phyloP scores from a whole-genome alignment of 768 basidiomycete species.

The Phaffia australis region DNA sequence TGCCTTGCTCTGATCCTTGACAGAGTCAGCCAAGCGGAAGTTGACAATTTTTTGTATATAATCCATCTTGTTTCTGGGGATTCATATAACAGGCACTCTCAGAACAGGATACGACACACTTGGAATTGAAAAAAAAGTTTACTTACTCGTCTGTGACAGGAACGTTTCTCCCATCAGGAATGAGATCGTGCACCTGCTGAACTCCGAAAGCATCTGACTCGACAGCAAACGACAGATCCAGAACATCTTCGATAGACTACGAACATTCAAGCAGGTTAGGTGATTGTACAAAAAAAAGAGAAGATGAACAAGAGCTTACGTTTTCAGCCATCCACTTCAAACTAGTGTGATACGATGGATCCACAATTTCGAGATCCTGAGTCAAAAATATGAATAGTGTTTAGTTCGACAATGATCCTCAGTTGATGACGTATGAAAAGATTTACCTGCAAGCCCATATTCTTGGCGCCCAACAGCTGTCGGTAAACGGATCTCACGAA shows the following conservation, averaged over 20 bases:
- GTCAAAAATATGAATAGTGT: background rate
- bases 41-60: constrained; percentile 60
- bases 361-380: constrained; percentile 26
- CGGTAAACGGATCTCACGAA: constrained; percentile 94
- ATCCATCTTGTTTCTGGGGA: constrained; percentile 64
- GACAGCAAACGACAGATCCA: constrained; percentile 87
- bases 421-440: constrained; percentile 75
- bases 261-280: background rate
- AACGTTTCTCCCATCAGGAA: constrained; percentile 68
- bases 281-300: constrained; percentile 31
- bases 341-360: constrained; percentile 70
- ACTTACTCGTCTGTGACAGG: constrained; percentile 71
- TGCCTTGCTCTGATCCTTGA: constrained; percentile 89
- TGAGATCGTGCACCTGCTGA: constrained; percentile 75
- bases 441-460: constrained; percentile 96
- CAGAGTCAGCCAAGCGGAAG: constrained; percentile 83
- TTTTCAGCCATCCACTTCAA: constrained; percentile 98
- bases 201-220: constrained; percentile 97
- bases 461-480: constrained; percentile 83
- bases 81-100: too few relatives aligned
- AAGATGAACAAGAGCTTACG: constrained; percentile 44
- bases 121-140: background rate
- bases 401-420: background rate
- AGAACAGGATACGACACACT: background rate
- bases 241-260: constrained; percentile 33